Evolutionary conservation across 345 rosid genomes (phyloP).

Genomic region (Heritiera littoralis): DNA sequence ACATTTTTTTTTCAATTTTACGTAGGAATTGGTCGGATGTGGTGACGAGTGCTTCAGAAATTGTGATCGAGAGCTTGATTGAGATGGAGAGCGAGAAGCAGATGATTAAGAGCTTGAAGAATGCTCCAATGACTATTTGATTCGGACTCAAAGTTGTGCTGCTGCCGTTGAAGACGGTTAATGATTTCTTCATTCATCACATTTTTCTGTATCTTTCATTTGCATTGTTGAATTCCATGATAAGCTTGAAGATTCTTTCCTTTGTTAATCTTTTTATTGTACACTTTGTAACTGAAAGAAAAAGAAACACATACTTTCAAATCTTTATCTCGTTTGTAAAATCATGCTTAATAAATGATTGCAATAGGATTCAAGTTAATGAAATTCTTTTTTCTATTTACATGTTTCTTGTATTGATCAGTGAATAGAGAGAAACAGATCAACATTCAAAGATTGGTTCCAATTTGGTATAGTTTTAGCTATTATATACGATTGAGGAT

Average conservation of each 20-base stretch:
- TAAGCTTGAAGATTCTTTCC: not conserved
- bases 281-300: not conserved
- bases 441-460: not conserved
- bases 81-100: conserved; percentile 47
- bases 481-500: not conserved
- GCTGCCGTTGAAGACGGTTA: not conserved
- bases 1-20: not conserved
- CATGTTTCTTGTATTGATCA: not conserved
- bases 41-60: conserved; percentile 56
- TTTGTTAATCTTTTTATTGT: not conserved
- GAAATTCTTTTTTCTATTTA: not conserved
- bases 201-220: not conserved
- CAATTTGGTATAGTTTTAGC: not conserved
- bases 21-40: conserved; percentile 64
- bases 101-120: not conserved
- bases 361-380: not conserved
- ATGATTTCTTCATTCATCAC: not conserved
- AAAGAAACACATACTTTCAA: not conserved
- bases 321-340: not conserved
- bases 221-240: not conserved
- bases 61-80: conserved; percentile 48
- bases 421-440: not conserved
- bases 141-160: not conserved
- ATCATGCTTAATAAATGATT: not conserved
- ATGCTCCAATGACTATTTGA: conserved; percentile 10